Evolutionary conservation across 345 rosid species (phyloP).

Genomic region (Passiflora organensis): DNA sequence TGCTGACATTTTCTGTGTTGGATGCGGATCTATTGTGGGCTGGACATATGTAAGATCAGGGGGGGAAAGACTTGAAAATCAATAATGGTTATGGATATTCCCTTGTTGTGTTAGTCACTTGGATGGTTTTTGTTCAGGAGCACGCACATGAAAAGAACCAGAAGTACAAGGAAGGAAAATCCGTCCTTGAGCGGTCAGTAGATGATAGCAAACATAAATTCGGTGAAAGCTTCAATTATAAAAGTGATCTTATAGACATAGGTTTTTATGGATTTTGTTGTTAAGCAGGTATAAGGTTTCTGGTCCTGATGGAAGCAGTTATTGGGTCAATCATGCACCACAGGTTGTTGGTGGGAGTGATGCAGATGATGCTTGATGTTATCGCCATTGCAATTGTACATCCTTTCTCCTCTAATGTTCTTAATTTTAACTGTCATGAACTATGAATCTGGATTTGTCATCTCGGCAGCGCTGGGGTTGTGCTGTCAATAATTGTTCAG

Average conservation of each 20-base stretch:
- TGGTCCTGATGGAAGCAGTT: conserved; percentile 87
- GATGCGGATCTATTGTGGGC: conserved; percentile 92
- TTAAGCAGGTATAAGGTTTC: conserved; percentile 74
- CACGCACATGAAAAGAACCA: conserved; percentile 79
- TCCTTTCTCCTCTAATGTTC: conserved; percentile 26
- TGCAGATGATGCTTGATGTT: conserved; percentile 81
- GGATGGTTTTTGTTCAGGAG: conserved; percentile 58
- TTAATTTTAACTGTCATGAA: conserved; percentile 22
- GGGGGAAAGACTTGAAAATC: neutral
- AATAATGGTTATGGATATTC: neutral
- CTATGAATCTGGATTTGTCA: conserved; percentile 16
- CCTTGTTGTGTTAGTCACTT: conserved; percentile 19
- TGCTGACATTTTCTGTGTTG: conserved; percentile 89
- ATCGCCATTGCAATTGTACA: conserved; percentile 35
- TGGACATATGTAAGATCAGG: conserved; percentile 86
- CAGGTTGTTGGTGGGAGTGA: conserved; percentile 85
- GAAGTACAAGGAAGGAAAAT: conserved; percentile 98
- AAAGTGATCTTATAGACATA: conserved; percentile 5
- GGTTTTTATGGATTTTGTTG: conserved; percentile 20
- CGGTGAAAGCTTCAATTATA: conserved; percentile 4
- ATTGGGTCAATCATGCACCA: conserved; percentile 63
- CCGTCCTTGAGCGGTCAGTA: conserved; percentile 89
- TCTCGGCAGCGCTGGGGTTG: conserved; percentile 11
- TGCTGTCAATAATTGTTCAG: conserved; percentile 25
- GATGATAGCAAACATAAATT: conserved; percentile 1